Conservation (phyloP, 2,329 filamentous ascomycete genomes). For the Stagonosporopsis vannaccii region DNA sequence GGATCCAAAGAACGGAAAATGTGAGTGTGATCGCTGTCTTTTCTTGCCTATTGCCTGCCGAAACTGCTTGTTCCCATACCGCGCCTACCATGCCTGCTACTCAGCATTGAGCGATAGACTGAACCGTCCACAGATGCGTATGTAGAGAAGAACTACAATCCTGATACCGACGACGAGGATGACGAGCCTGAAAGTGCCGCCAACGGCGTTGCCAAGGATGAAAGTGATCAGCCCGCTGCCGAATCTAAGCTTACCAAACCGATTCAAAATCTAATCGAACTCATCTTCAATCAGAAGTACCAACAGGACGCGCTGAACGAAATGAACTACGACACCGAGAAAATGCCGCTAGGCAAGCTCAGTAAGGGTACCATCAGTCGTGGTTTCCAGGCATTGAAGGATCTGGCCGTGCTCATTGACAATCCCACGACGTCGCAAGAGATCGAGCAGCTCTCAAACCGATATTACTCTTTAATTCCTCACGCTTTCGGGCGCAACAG, state of each 20-base stretch:
- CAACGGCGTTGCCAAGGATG: slow-evolving; percentile 46
- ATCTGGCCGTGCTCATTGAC: slow-evolving; percentile 72
- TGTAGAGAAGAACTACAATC: slow-evolving; percentile 78
- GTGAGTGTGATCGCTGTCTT: background rate
- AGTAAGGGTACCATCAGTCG: slow-evolving; percentile 77
- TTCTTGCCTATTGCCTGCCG: background rate
- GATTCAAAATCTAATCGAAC: slow-evolving; percentile 73
- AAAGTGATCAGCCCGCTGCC: slow-evolving; percentile 34
- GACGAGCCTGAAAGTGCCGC: slow-evolving; percentile 50
- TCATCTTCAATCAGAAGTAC: slow-evolving; percentile 83
- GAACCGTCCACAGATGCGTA: slow-evolving; percentile 66
- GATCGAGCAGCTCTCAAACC: slow-evolving; percentile 73
- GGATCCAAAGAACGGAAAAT: slow-evolving; percentile 68
- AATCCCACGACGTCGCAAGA: slow-evolving; percentile 60
- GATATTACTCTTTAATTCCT: slow-evolving; percentile 82
- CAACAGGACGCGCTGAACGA: slow-evolving; percentile 72
- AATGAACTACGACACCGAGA: slow-evolving; percentile 76
- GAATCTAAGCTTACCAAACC: slow-evolving; percentile 65
- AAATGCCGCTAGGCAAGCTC: slow-evolving; percentile 83
- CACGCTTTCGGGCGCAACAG: slow-evolving; percentile 78
- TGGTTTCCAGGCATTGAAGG: slow-evolving; percentile 80
- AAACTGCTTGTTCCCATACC: no score
- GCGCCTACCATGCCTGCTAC: no score
- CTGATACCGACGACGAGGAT: slow-evolving; percentile 62
- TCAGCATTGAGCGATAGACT: background rate